Evolutionary conservation across 164 flowering plant genomes (phyloP), one percentile per base, ranked within the genome.

Genomic region (Nelumbo lutea): DNA sequence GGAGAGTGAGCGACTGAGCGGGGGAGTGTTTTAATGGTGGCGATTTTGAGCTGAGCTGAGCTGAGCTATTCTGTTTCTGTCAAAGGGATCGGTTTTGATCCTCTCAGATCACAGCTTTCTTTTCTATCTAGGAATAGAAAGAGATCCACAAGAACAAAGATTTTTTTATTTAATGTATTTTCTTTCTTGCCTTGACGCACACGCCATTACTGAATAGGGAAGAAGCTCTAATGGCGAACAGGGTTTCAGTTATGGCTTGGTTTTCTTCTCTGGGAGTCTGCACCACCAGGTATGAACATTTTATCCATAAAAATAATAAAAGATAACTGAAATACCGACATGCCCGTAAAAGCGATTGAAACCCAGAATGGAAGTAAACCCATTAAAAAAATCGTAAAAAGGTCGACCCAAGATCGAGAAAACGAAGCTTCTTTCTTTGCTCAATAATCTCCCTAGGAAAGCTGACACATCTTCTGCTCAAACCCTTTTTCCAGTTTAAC

Each of bases 381-480:
- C 46, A 67, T 50, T 4, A 42, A 11, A 48, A 60, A 27, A 42
- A 62, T 59, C 43, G 6, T 10, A 1, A 44, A 67, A 65, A 51
- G 38, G 13, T 9, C 13, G n/a, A 47, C 45, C 46, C 38, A 41
- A 44, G 59, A 4, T 9, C n/a, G 14, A 52, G 14, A 65, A 51
- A 9, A 5, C 5, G 13, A 48, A 14, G 10, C 50, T 69, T 69
- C 53, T 42, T 69, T 69, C 53, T 48, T 40, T 11, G 9, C 65
- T 69, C 65, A 41, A 56, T 55, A 66, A 66, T 43, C 56, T 66
- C 14, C 4, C 68, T 6, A 9, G 39, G 7, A 47, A 68, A 68
- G 53, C 64, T 69, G 65, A 68, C 48, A 68, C 58, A n/a, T 64
- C 67, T 52, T 51, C 42, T 59, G 1, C 38, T 65, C 15, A 10